Percentiles rank a stretch among this genome's conserved stretches.
phyloP scores from a whole-genome alignment of 2,329 filamentous ascomycete species.

The Verticillium tricorpus region DNA sequence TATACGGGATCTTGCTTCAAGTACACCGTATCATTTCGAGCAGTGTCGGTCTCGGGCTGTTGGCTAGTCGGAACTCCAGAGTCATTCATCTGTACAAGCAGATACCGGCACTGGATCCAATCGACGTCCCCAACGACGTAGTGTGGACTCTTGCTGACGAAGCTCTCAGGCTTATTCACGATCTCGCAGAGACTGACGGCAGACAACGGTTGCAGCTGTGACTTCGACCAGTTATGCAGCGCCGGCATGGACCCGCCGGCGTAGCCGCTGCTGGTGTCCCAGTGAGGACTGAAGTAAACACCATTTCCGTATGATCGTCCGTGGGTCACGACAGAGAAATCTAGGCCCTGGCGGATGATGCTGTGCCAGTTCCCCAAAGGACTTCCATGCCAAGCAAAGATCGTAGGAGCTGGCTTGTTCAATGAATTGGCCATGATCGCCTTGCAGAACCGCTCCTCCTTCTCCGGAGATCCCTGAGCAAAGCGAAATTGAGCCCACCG shows the following conservation, averaged over 20 bases:
- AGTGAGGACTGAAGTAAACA: slow-evolving; percentile 69
- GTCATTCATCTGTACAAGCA: slow-evolving; percentile 50
- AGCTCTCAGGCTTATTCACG: slow-evolving; percentile 66
- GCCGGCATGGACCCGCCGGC: not conserved
- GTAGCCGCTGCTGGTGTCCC: slow-evolving; percentile 53
- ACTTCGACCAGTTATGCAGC: slow-evolving; percentile 57
- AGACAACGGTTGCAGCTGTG: slow-evolving; percentile 50
- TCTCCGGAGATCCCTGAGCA: slow-evolving; percentile 82
- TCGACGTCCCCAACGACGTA: slow-evolving; percentile 72
- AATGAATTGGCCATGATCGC: slow-evolving; percentile 47
- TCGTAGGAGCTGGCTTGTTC: slow-evolving; percentile 48
- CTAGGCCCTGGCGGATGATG: slow-evolving; percentile 77
- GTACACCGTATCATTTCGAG: not conserved
- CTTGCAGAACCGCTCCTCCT: slow-evolving; percentile 69
- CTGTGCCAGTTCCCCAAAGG: slow-evolving; percentile 77
- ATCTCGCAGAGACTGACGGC: slow-evolving; percentile 81
- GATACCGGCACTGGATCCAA: slow-evolving; percentile 87
- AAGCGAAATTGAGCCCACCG: slow-evolving; percentile 78
- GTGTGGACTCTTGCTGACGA: slow-evolving; percentile 49
- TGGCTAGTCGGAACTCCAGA: not conserved
- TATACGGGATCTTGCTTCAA: not conserved
- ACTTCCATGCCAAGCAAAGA: slow-evolving; percentile 89
- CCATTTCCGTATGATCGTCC: slow-evolving; percentile 75
- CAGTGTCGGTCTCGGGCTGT: not conserved
- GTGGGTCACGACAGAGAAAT: slow-evolving; percentile 59